Evolutionary conservation across 2,329 filamentous ascomycete genomes (phyloP), one percentile per base, ranked within the genome.

Genomic region (Rhynchosporium secalis): DNA sequence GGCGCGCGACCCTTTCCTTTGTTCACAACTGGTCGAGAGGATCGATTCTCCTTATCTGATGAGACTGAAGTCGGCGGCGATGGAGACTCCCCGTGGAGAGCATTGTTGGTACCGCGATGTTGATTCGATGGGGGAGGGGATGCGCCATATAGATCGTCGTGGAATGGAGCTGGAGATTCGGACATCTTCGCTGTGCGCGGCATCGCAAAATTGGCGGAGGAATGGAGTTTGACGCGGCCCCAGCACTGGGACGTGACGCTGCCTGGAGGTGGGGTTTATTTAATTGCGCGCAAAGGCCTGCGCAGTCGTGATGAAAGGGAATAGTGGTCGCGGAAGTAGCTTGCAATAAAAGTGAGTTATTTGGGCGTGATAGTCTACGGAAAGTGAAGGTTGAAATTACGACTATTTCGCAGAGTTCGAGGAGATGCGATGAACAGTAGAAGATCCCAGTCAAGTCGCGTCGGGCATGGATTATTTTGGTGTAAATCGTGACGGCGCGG

Each of bases 1-100:
- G 73, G 70, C 45, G 64, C 62, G 29, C 74, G 74, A 15, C 71
- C 72, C 62, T 78, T 81, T 62, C 79, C 77, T 67, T 83, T 84
- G 15, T 71, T 71, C 29, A 71, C 68, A 15, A 68, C 65, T 58
- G 60, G 48, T 64, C 66, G 63, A n/a, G 65, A 65, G 29, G 68
- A 64, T 5, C 65, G 69, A 64, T 83, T 83, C 63, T 83, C 81
- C 68, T 82, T 83, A 67, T 83, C 80, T 5, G 81, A 82, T 1
- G 72, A 76, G 41, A 63, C 63, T 12, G 72, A 74, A 8, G 70
- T 69, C 9, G 73, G 69, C 20, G 78, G 75, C 9, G 75, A 72
- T 29, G 70, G 69, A 49, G 72, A 72, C 41, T 52, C 36, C 26
- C 46, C 47, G 68, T 63, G 29, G 69, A 67, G 7, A 56, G 47